Evolutionary conservation across 1,284 basidiomycete genomes (phyloP).

Genomic region (Earliella scabrosa): DNA sequence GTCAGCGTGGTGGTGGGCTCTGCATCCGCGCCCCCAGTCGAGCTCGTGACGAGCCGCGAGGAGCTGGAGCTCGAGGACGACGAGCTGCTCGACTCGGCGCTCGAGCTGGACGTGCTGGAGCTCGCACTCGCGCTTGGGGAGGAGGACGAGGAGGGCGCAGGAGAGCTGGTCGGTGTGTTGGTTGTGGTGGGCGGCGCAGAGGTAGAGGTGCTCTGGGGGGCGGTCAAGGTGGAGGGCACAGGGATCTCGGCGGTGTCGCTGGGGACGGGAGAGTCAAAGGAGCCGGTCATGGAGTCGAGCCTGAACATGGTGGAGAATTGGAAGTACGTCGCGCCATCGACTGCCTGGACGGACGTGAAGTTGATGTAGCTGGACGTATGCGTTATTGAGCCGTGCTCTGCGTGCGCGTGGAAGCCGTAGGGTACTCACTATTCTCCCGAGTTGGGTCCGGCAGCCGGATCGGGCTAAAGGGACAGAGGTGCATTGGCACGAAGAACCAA

Average conservation of each 20-base stretch:
- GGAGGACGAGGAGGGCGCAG: too few species aligned
- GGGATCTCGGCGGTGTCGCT: constrained; percentile 52
- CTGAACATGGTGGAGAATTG: constrained; percentile 61
- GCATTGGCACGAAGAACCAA: background rate
- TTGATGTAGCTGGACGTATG: constrained; percentile 53
- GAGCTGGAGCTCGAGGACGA: background rate
- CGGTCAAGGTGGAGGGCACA: constrained; percentile 44
- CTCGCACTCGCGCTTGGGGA: background rate
- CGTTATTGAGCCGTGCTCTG: background rate
- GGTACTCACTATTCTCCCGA: constrained; percentile 54
- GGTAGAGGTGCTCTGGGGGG: constrained; percentile 16
- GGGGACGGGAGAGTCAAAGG: constrained; percentile 50
- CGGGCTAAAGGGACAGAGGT: constrained; percentile 30
- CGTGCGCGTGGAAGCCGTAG: background rate
- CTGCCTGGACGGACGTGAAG: constrained; percentile 49
- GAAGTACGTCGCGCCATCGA: constrained; percentile 44
- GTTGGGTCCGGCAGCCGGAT: constrained; percentile 53
- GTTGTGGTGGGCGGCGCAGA: constrained; percentile 22
- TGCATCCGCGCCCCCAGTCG: background rate
- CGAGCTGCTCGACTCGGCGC: background rate
- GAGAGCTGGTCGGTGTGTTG: constrained; percentile 1
- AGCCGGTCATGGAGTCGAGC: constrained; percentile 62
- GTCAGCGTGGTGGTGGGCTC: constrained; percentile 1
- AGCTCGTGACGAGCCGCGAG: background rate
- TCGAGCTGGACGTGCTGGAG: background rate